Evolutionary conservation across 768 basidiomycete genomes (phyloP).

Genomic region (Inosperma sp.): DNA sequence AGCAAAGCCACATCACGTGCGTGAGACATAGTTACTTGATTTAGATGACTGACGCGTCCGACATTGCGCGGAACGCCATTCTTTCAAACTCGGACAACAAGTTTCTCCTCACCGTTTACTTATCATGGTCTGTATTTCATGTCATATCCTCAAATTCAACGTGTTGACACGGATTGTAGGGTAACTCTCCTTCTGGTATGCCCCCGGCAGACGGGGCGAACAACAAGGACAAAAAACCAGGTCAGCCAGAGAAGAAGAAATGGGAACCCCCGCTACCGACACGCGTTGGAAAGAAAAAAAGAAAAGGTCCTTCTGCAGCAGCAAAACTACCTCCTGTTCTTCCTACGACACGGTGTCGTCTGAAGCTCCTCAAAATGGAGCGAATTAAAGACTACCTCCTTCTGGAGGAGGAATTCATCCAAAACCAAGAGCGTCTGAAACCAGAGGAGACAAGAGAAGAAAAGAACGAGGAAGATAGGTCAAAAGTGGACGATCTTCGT

Average conservation of each 20-base stretch:
- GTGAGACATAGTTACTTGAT: slow-evolving; percentile 15
- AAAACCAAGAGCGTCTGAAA: slow-evolving; percentile 87
- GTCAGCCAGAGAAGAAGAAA: slow-evolving; percentile 75
- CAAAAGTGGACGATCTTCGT: slow-evolving; percentile 88
- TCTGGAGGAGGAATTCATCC: slow-evolving; percentile 91
- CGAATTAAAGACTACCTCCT: slow-evolving; percentile 97
- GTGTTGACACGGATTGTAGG: slow-evolving; percentile 37
- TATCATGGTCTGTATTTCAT: slow-evolving; percentile 26
- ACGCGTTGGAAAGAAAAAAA: slow-evolving; percentile 95
- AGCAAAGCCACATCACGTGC: slow-evolving; percentile 4
- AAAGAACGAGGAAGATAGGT: slow-evolving; percentile 92
- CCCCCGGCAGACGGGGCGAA: slow-evolving; percentile 35
- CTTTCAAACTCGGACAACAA: slow-evolving; percentile 9
- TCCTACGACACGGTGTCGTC: slow-evolving; percentile 92
- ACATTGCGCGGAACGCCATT: slow-evolving; percentile 27
- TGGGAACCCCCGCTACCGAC: slow-evolving; percentile 99
- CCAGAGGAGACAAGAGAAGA: slow-evolving; percentile 87
- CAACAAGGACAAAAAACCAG: slow-evolving; percentile 49
- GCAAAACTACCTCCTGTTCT: slow-evolving; percentile 89
- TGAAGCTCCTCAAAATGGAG: slow-evolving; percentile 94
- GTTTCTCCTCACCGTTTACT: slow-evolving; percentile 10
- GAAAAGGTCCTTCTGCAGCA: slow-evolving; percentile 85
- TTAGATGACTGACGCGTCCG: slow-evolving; percentile 28
- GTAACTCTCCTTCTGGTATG: slow-evolving; percentile 67
- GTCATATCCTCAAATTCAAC: neutral